phyloP scores from a whole-genome alignment of 2,329 filamentous ascomycete genomes.

The Xylariaceae sp. region DNA sequence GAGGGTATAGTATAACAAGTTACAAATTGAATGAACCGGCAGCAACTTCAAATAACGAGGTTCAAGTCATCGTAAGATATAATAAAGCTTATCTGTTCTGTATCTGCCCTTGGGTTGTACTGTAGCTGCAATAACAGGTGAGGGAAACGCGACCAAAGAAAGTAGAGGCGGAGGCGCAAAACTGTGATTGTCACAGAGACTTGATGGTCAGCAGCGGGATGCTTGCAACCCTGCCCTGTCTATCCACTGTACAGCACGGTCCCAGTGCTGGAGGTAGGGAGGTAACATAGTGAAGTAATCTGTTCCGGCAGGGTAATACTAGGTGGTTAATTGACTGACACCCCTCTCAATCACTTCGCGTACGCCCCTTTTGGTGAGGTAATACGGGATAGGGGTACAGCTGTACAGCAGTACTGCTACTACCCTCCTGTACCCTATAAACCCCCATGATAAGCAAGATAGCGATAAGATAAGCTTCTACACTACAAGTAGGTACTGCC shows the following conservation, averaged over 20 bases:
- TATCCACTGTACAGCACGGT: constrained; percentile 12
- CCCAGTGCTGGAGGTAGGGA: not conserved
- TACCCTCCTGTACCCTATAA: not conserved
- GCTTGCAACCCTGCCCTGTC: no score
- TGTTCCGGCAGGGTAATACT: constrained; percentile 5
- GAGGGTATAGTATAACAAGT: constrained; percentile 21
- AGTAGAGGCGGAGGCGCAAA: constrained; percentile 27
- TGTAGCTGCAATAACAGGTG: constrained; percentile 15
- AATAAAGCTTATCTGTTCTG: no score
- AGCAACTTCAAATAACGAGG: constrained; percentile 25
- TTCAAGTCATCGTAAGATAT: constrained; percentile 28
- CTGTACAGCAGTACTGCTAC: no score
- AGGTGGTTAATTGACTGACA: constrained; percentile 10
- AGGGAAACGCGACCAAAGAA: constrained; percentile 18
- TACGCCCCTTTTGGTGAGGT: constrained; percentile 12
- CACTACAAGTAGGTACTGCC: not conserved
- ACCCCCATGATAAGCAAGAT: no score
- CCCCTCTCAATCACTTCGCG: constrained; percentile 14
- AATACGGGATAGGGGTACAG: no score
- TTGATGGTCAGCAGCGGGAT: not conserved
- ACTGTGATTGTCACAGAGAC: constrained; percentile 17
- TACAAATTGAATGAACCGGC: constrained; percentile 18
- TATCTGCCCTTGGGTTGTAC: constrained; percentile 19
- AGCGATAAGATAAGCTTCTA: constrained; percentile 11
- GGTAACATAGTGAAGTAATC: no score